Evolutionary conservation across 2,329 filamentous ascomycete species (phyloP).

Genomic region (Fusarium penzigii): DNA sequence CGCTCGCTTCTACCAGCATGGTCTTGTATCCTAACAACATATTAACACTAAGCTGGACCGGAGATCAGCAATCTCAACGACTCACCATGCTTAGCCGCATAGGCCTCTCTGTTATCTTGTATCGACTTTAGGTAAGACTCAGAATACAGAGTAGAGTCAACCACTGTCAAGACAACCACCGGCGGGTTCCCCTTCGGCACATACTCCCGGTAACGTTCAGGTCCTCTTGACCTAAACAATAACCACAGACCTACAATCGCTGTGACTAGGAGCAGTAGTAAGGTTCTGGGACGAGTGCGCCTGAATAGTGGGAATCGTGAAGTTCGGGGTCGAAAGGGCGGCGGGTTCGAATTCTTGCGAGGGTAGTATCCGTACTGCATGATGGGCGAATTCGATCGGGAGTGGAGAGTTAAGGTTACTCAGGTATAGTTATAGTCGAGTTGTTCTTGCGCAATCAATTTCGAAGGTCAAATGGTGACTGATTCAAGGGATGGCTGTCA

Average conservation of each 20-base stretch:
- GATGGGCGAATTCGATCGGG: slow-evolving; percentile 26
- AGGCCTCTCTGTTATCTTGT: slow-evolving; percentile 79
- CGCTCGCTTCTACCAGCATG: slow-evolving; percentile 75
- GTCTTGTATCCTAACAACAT: slow-evolving; percentile 72
- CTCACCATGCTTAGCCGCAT: slow-evolving; percentile 84
- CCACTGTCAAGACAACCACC: slow-evolving; percentile 80
- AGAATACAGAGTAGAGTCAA: slow-evolving; percentile 68
- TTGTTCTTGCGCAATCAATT: slow-evolving; percentile 3
- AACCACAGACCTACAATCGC: slow-evolving; percentile 63
- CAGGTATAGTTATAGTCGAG: not conserved
- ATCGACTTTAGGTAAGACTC: slow-evolving; percentile 71
- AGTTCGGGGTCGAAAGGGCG: slow-evolving; percentile 66
- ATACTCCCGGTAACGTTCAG: slow-evolving; percentile 36
- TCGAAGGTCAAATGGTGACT: slow-evolving; percentile 9
- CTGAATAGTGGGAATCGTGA: slow-evolving; percentile 56
- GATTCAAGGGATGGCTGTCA: slow-evolving; percentile 4
- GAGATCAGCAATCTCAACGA: not conserved
- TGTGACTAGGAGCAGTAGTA: slow-evolving; percentile 55
- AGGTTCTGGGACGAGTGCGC: slow-evolving; percentile 61
- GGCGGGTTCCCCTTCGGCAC: slow-evolving; percentile 57
- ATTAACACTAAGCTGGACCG: slow-evolving; percentile 7
- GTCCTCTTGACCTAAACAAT: slow-evolving; percentile 42
- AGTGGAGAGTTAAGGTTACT: not conserved
- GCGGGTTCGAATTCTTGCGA: slow-evolving; percentile 77
- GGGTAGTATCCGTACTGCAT: slow-evolving; percentile 93